Base-by-base conservation (phyloP, 768 basidiomycete species). In the Pulveroboletus sp. region DNA sequence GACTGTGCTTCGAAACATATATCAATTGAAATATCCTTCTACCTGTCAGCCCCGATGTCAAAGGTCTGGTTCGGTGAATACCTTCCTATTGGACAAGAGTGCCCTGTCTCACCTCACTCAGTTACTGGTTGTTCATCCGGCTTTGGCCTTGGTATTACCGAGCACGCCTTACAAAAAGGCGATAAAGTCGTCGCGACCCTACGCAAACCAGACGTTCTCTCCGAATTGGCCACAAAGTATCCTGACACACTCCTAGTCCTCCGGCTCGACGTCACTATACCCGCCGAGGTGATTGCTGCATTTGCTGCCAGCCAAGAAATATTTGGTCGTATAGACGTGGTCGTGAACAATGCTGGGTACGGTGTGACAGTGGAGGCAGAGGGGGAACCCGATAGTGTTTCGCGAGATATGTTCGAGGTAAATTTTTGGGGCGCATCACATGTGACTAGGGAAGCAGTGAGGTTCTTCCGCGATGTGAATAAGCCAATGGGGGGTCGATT, bases 121-220 rank as follows among this genome's bases (percentile, higher is more conserved):
- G 21, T 21, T 21, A 21, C 21, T 4, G 21, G 21, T 21, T 21
- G 68, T 5, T 72, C 70, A 8, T 63, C 71, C 1, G 73, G 75
- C 27, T 67, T 76, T 42, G 75, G 74, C 7, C 67, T 60, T n/a
- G 41, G 55, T 24, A 58, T 71, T 26, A 58, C 63, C 2, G 61
- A 72, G 49, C 13, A 49, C 5, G 69, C 61, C 40, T 65, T 77
- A 33, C 35, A 48, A 11, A 61, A 57, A 6, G 75, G 75, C 18
- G 72, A 73, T 38, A 67, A 50, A 8, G 75, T 66, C 44, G 63
- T 74, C 49, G 76, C 77, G 8, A 76, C 76, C 15, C 54, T 74
- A 28, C 72, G 75, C 39, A 70, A 62, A 46, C 72, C 73, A 5
- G 63, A 56, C 13, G 60, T 52, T 31, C 60, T 75, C 27, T 47